Evolutionary conservation across 257 asterid species (phyloP), one percentile per base, ranked within the genome.

Genomic region (Solanum raphanifolium): DNA sequence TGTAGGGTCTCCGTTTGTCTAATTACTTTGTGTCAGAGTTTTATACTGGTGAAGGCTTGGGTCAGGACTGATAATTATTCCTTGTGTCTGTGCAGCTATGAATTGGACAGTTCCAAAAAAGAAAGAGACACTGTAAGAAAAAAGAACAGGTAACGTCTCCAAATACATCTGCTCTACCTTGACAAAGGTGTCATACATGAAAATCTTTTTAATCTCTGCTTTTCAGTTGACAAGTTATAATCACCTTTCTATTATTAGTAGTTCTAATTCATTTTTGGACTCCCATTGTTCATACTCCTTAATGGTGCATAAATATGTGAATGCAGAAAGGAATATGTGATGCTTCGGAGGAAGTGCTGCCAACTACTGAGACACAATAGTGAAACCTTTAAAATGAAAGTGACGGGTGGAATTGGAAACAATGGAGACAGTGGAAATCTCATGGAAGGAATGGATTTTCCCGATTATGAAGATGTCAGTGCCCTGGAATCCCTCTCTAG

Each of bases 261-360:
- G 20, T 71, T 58, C 83, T 32, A 72, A 12, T 75, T 36, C 87
- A 72, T 66, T 55, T 72, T 82, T 48, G 15, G 85, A 18, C 25
- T 16, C 68, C 66, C 79, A 72, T 66, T 16, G 68, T 46, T 43
- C 66, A 46, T 81, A 81, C 85, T 41, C 85, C 66, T 79, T 79
- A 32, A 87, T 15, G 78, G 75, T 83, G 29, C 62, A 75, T 86
- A 46, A 72, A 88, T 36, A 73, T 81, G 65, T 83, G 87, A 41
- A 89, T 36, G 38, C 98, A 96, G 98, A 90, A 92, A 85, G 90
- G 94, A 93, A 89, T 96, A 95, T 86, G 62, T 84, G n/a, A 91
- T 89, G 88, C 89, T 96, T 76, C 94, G 96, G 66, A 95, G 92
- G 76, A 94, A 91, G 84, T 96, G 98, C 89, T 92, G 89, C 27